Evolutionary conservation across 208 protist species (phyloP).

Genomic region (Histomonas meleagridis): DNA sequence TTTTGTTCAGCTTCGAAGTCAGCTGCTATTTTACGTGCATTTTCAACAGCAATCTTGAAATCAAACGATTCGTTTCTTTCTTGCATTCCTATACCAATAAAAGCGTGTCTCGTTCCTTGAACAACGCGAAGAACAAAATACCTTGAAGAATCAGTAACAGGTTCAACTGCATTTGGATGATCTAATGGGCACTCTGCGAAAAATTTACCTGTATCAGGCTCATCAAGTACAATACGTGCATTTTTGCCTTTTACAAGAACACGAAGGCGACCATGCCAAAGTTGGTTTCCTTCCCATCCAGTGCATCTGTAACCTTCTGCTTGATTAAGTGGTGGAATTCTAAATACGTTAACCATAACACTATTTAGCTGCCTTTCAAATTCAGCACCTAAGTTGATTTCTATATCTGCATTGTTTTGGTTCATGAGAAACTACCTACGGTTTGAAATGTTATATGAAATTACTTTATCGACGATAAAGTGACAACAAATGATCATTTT

Average conservation of each 20-base stretch:
- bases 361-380: not conserved
- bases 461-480: too few species aligned
- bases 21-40: not conserved
- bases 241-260: constrained; percentile 23
- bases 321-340: constrained; percentile 37
- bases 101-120: not conserved
- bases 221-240: constrained; percentile 34
- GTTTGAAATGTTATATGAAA: too few species aligned
- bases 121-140: constrained; percentile 43
- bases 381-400: not conserved
- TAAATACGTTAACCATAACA: constrained; percentile 39
- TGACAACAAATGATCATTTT: too few species aligned
- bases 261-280: constrained; percentile 41
- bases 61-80: constrained; percentile 32
- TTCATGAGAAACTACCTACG: too few species aligned
- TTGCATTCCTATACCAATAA: constrained; percentile 14
- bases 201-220: constrained; percentile 33
- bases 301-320: constrained; percentile 39
- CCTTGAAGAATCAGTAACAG: constrained; percentile 36
- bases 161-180: constrained; percentile 40
- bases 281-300: constrained; percentile 42
- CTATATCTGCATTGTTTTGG: constrained; percentile 9
- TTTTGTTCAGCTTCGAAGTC: not conserved
- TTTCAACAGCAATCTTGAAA: constrained; percentile 10
- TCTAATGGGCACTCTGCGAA: constrained; percentile 12